Evolutionary conservation across 2,329 filamentous ascomycete genomes (phyloP), one percentile per base, ranked within the genome.

Genomic region (Penicillium sp.): DNA sequence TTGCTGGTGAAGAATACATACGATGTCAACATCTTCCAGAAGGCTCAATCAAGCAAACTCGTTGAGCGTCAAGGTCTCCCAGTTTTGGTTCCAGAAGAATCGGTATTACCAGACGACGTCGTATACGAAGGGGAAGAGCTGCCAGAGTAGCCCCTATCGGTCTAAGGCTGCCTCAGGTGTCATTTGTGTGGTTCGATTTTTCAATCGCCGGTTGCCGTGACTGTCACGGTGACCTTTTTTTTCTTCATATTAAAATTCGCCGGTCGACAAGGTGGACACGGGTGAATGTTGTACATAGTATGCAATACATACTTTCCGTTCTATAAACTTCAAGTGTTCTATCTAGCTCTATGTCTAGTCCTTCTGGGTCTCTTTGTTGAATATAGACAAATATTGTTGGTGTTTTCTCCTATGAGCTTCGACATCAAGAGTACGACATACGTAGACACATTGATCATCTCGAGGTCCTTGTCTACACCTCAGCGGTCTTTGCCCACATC

Each of bases 1-100:
- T 66, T 81, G 35, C 56, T 79, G 42, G 69, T 72, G 1, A 67
- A 72, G 48, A 69, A 69, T 43, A 80, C 79, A 0, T 74, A 78
- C 14, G 79, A 81, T 39, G 72, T 79, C 16, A 74, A 76, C 50
- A 70, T 79, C 50, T 72, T 76, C 54, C 70, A 80, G 50, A 61
- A 70, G 6, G 68, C 74, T 2, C 66, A 68, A 11, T 62, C 66
- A 35, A 65, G 71, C 29, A 50, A n/a, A 24, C 56, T 75, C 5
- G 61, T 70, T 11, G 68, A 70, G 55, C 53, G 65, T 8, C 50
- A 61, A 34, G 68, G 62, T 6, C 38, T 57, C 16, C 65, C 63
- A 18, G 40, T 61, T 20, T 53, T 70, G 34, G 50, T 69, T 7
- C 42, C 39, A 0, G 29, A 46, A 2, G 24, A 4, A 8, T 22